Evolutionary conservation across 352 stramenopile genomes (phyloP).

Genomic region (Pythium sukuiense): DNA sequence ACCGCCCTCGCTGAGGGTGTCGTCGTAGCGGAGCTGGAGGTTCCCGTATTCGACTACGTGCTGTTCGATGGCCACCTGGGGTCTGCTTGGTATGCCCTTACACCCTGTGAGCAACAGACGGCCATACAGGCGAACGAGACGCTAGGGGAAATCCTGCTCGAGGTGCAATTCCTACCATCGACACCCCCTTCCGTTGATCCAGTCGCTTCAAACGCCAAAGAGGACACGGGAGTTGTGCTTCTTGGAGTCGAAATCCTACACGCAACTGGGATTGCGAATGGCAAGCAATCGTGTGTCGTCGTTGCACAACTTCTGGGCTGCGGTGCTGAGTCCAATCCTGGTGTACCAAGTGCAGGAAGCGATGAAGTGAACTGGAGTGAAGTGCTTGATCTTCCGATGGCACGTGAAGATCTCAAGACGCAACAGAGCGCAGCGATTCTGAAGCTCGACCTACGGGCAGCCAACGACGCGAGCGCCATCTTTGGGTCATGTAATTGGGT

Average conservation of each 20-base stretch:
- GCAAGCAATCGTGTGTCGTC: constrained; percentile 16
- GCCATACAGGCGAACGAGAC: neutral
- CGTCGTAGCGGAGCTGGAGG: constrained; percentile 31
- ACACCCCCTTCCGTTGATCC: neutral
- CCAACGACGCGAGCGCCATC: constrained; percentile 15
- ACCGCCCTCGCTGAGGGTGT: neutral
- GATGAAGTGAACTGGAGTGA: constrained; percentile 22
- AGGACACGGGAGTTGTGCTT: neutral
- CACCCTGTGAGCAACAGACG: neutral
- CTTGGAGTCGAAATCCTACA: constrained; percentile 16
- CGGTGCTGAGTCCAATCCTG: constrained; percentile 33
- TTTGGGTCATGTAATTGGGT: constrained; percentile 36
- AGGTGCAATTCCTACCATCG: constrained; percentile 45
- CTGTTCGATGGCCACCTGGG: constrained; percentile 42
- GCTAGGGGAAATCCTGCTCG: constrained; percentile 34
- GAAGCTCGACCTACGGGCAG: constrained; percentile 28
- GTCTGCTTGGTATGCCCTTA: constrained; percentile 32
- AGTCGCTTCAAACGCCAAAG: neutral
- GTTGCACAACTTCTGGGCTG: constrained; percentile 24
- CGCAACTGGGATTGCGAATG: neutral
- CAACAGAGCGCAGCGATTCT: constrained; percentile 13
- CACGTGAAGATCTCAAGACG: neutral
- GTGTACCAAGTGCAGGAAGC: neutral
- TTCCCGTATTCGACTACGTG: constrained; percentile 53
- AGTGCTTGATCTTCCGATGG: constrained; percentile 12